Evolutionary conservation across 192 early-diverging fungal genomes (phyloP), one percentile per base, ranked within the genome.

Genomic region (Entomortierella parvispora): DNA sequence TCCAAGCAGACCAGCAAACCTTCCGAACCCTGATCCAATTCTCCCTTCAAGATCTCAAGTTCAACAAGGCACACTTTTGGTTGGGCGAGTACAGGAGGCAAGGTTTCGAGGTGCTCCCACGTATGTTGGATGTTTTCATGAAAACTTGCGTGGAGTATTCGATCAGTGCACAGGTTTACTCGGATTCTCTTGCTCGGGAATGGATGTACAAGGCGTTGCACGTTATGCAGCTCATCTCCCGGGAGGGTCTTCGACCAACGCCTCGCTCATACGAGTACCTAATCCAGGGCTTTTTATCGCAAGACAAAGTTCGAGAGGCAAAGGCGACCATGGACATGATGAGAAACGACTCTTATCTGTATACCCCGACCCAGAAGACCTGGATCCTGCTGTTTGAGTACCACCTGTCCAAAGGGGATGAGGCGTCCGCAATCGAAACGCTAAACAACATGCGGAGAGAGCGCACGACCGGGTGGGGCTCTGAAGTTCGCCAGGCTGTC

Each of bases 371-470:
- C 9, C 47, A 61, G 15, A 63, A 25, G 31, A 68, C 66, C 15
- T 77, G 74, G 74, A 64, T 29, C 37, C 17, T 58, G n/a, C 62
- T 77, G 25, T 77, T 77, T 40, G 47, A 77, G 12, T 34, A 77
- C 55, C 47, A 77, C 34, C 61, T 77, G 8, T 8, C 26, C 7
- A n/a, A 17, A 14, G 33, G 60, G 15, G 61, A 77, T n/a, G 46
- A 62, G 22, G 9, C 45, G 0, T 48, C 60, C 1, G 74, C 74
- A 5, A 32, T 68, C 29, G 62, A 43, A 32, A 37, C 43, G 1
- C 45, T 77, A 25, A 77, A 58, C 18, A 60, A 62, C 42, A 77
- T 77, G 74, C 45, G 61, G n/a, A 47, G 20, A 23, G 53, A 43
- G 7, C 18, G 62, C 1, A 3, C 3, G 26, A 56, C 18, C 26